phyloP scores from a whole-genome alignment of 176 grass and related monocot species.

The Aegilops tauschii region DNA sequence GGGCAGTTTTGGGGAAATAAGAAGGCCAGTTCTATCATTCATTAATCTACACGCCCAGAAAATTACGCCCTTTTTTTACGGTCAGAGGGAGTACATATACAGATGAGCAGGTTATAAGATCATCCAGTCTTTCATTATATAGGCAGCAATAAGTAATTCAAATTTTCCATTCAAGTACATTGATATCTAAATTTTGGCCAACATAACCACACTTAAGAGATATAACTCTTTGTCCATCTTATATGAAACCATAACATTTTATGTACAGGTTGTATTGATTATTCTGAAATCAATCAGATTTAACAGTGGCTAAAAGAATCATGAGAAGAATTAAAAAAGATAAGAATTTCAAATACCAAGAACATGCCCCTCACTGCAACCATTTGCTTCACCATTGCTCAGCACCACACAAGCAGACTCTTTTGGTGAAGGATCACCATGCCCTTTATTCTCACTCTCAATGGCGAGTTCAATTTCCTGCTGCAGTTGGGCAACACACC shows the following conservation, averaged over 20 bases:
- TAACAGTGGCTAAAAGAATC: not conserved
- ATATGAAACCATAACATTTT: not conserved
- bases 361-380: not conserved
- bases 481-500: not conserved
- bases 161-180: not conserved
- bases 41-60: too few relatives aligned
- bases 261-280: not conserved
- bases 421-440: not conserved
- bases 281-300: not conserved
- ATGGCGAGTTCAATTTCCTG: not conserved
- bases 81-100: not conserved
- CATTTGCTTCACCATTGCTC: conserved; percentile 13
- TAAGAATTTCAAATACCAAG: not conserved
- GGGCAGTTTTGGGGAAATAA: too few relatives aligned
- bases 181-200: not conserved
- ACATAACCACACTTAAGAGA: not conserved
- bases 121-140: not conserved
- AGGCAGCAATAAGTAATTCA: not conserved
- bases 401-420: conserved; percentile 7
- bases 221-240: not conserved
- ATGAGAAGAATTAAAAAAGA: not conserved
- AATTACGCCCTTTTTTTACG: too few relatives aligned
- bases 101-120: not conserved
- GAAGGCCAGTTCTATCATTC: too few relatives aligned
- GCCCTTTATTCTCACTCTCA: not conserved